Evolutionary conservation across 768 basidiomycete species (phyloP).

Genomic region (Russula sp.): DNA sequence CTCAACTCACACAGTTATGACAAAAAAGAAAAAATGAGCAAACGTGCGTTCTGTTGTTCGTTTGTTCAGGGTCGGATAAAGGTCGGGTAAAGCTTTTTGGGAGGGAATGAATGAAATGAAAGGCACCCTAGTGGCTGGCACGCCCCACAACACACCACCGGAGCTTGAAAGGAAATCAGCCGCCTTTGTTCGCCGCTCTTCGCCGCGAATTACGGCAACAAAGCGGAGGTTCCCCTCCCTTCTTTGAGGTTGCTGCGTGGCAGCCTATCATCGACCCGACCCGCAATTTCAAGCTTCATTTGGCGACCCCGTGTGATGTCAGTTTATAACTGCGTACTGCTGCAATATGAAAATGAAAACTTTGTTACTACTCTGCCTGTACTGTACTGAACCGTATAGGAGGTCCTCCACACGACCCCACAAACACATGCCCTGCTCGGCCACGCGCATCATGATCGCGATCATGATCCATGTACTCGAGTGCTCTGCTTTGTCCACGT

Average conservation of each 20-base stretch:
- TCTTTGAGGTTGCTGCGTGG: slow-evolving; percentile 1
- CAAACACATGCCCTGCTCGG: not conserved
- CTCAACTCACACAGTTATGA: no score
- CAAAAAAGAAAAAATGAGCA: no score
- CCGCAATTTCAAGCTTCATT: slow-evolving; percentile 7
- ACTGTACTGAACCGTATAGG: no score
- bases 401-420: not conserved
- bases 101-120: no score
- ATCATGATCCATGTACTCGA: not conserved
- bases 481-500: not conserved
- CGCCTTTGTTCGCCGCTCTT: no score
- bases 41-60: no score
- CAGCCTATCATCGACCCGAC: not conserved
- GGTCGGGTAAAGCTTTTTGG: no score
- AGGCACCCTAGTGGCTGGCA: not conserved
- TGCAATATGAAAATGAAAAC: not conserved
- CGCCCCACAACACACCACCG: not conserved
- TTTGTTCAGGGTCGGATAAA: no score
- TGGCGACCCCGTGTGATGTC: slow-evolving; percentile 6
- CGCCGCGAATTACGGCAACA: not conserved
- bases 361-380: not conserved
- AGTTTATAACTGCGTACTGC: not conserved
- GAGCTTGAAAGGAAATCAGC: not conserved
- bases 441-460: slow-evolving; percentile 8
- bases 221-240: not conserved